Evolutionary conservation across 2,329 filamentous ascomycete species (phyloP).

Genomic region (Apiospora rasikravindrae): DNA sequence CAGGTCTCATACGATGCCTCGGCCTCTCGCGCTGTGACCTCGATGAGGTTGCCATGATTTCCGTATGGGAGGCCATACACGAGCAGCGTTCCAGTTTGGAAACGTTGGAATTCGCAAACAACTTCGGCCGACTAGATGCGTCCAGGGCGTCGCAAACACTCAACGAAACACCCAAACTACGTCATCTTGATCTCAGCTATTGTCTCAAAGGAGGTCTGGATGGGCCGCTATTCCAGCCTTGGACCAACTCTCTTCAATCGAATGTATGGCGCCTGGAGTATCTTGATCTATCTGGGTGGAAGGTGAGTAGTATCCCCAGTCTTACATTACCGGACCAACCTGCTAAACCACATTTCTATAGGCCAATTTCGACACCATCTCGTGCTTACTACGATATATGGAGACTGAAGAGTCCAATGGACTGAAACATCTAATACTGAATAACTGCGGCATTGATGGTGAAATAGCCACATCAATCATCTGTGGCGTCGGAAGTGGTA

Average conservation of each 20-base stretch:
- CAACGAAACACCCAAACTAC: constrained; percentile 49
- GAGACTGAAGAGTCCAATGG: constrained; percentile 44
- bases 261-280: constrained; percentile 54
- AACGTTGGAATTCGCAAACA: constrained; percentile 57
- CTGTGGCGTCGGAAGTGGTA: constrained; percentile 53
- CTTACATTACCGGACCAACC: background rate
- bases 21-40: constrained; percentile 58
- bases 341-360: constrained; percentile 28
- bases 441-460: constrained; percentile 58
- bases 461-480: constrained; percentile 56
- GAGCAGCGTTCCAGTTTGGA: constrained; percentile 52
- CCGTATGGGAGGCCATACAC: constrained; percentile 53
- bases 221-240: constrained; percentile 52
- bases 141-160: constrained; percentile 51
- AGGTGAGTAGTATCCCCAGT: constrained; percentile 42
- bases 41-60: constrained; percentile 52
- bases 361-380: constrained; percentile 56
- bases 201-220: constrained; percentile 53
- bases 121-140: constrained; percentile 56
- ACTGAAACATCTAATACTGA: constrained; percentile 53
- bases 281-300: constrained; percentile 59
- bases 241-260: constrained; percentile 42
- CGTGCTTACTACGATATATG: constrained; percentile 53
- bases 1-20: constrained; percentile 50
- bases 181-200: constrained; percentile 55